Evolutionary conservation across 2,329 filamentous ascomycete genomes (phyloP).

Genomic region (Raffaelea albimanens): DNA sequence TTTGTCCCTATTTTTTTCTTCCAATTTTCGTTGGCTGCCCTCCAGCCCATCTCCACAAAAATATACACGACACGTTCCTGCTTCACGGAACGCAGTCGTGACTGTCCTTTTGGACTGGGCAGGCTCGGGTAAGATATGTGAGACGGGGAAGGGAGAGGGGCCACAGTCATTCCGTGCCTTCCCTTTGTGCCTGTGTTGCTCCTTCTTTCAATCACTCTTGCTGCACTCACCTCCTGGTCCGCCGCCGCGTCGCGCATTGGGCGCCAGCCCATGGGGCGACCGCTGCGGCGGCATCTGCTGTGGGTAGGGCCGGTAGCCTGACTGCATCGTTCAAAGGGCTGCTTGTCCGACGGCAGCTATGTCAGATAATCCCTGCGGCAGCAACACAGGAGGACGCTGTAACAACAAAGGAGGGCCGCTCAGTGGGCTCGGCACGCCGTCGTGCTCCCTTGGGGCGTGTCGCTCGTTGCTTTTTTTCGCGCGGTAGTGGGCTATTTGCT

Average conservation of each 20-base stretch:
- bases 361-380: too few relatives aligned
- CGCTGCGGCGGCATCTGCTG: constrained; percentile 41
- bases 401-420: too few relatives aligned
- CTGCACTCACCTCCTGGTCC: constrained; percentile 26
- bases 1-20: background rate
- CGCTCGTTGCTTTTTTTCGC: background rate
- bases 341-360: constrained; percentile 14
- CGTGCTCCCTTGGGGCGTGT: background rate
- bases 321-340: constrained; percentile 32
- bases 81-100: too few relatives aligned
- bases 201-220: background rate
- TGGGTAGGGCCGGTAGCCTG: constrained; percentile 41
- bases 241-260: constrained; percentile 34
- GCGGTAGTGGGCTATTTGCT: too few relatives aligned
- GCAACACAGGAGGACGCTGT: too few relatives aligned
- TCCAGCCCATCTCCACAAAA: background rate
- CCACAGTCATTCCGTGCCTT: too few relatives aligned
- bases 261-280: constrained; percentile 25
- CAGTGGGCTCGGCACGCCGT: background rate
- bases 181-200: too few relatives aligned
- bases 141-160: too few relatives aligned
- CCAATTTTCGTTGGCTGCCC: background rate
- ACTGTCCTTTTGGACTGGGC: too few relatives aligned
- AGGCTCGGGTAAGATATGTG: too few relatives aligned
- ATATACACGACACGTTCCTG: background rate